Conservation (phyloP, 768 basidiomycete species). For the Amyloporia xantha region DNA sequence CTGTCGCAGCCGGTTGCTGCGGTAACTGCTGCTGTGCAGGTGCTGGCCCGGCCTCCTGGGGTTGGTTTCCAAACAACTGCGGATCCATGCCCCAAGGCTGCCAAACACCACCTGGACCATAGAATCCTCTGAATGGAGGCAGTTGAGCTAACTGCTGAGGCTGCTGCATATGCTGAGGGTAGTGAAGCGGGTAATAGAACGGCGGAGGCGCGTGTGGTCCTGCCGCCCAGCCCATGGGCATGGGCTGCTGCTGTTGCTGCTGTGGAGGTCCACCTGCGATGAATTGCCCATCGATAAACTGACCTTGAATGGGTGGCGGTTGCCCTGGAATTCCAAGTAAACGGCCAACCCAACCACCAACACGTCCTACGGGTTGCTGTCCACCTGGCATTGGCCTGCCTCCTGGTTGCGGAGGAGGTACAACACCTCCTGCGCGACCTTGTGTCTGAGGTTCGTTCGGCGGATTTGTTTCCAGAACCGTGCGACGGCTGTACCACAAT, state of each 20-base stretch:
- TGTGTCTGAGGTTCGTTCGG: conserved; percentile 14
- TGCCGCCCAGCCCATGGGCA: conserved; percentile 4
- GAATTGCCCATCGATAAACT: conserved; percentile 22
- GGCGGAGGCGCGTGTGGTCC: conserved; percentile 6
- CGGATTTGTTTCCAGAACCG: conserved; percentile 53
- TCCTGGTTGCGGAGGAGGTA: conserved; percentile 19
- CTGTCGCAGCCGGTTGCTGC: background rate
- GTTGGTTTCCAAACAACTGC: conserved; percentile 20
- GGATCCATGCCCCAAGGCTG: conserved; percentile 50
- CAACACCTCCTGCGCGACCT: conserved; percentile 11
- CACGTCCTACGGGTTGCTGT: conserved; percentile 27
- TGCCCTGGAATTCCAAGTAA: conserved; percentile 50
- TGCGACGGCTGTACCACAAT: conserved; percentile 52
- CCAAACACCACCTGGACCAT: conserved; percentile 60
- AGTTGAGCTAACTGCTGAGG: conserved; percentile 23
- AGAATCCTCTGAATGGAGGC: conserved; percentile 52
- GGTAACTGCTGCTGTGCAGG: conserved; percentile 13
- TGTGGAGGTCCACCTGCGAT: conserved; percentile 14
- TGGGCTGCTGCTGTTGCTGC: conserved; percentile 21
- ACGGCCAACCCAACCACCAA: conserved; percentile 43
- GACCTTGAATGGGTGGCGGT: conserved; percentile 30
- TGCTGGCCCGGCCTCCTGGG: conserved; percentile 10
- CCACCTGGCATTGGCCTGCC: conserved; percentile 22
- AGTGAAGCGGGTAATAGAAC: conserved; percentile 6
- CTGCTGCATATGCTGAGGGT: conserved; percentile 12